Base-by-base conservation (phyloP, 306 rosid genomes). In the Gleditsia sinensis region DNA sequence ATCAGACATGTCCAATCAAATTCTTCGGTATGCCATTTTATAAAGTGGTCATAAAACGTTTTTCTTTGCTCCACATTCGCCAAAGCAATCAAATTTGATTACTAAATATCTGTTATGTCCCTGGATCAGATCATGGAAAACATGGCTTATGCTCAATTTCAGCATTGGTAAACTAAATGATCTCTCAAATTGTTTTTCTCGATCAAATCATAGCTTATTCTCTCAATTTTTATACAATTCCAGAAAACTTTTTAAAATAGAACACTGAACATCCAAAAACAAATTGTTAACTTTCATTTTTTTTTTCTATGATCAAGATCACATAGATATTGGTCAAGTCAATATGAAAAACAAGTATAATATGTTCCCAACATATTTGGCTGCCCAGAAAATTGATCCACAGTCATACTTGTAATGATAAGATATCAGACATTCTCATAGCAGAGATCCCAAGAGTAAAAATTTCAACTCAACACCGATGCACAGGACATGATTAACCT, bases 401-500 rank as follows among this genome's bases (percentile, higher is more conserved):
- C 3, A 50, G 63, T 48, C 65, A 77, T 21, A 7, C 34, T 34
- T 36, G 59, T 50, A 71, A 43, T 11, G 46, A 3, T 2, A 33
- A 61, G 64, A 72, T 53, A 72, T 56, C 65, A 59, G 30, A 72
- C 76, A 76, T 51, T 73, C 43, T 19, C 17, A 45, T 50, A 60
- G 62, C 54, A 49, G 54, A 20, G 34, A 82, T 77, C 63, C 65
- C 24, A 30, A 67, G 6, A 25, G 67, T 66, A 50, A 77, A 51
- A 9, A 23, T 72, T 72, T 39, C 62, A 75, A 67, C 77, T 76
- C 76, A 76, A 80, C 37, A 64, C 34, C 69, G 40, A 53, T 42
- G 14, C 30, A n/a, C n/a, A 67, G 34, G 32, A 71, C 53, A 76
- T 2, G 70, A 42, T 62, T 40, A 67, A 71, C 32, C 54, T 67